Evolutionary conservation across 192 early-diverging fungal species (phyloP).

Genomic region (Neocallimastix lanati): DNA sequence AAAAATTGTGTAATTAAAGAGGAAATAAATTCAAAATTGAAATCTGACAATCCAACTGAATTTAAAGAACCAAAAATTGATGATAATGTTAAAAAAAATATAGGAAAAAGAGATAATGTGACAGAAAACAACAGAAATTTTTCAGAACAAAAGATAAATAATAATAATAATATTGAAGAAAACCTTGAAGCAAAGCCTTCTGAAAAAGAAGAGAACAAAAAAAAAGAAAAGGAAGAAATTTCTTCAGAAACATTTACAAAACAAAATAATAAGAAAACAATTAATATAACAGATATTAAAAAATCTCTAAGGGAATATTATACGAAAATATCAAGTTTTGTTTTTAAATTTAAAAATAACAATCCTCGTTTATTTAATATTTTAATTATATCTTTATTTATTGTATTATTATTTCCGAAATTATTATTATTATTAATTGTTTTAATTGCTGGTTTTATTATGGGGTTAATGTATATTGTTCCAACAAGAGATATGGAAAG

Average conservation of each 20-base stretch:
- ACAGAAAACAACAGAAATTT: too few species aligned
- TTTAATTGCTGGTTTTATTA: background rate
- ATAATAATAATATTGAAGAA: too few species aligned
- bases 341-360: background rate
- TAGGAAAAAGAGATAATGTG: too few species aligned
- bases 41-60: too few species aligned
- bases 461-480: background rate
- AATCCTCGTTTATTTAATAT: background rate
- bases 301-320: background rate
- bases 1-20: too few species aligned
- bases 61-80: too few species aligned
- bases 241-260: background rate
- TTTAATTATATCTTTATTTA: background rate
- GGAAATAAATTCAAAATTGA: too few species aligned
- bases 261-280: background rate
- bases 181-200: too few species aligned
- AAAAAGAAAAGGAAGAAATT: background rate
- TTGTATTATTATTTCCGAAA: background rate
- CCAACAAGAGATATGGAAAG: background rate
- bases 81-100: too few species aligned
- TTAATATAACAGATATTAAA: background rate
- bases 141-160: too few species aligned
- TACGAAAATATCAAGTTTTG: background rate
- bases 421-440: background rate
- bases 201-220: background rate